These are phyloP conservation scores for Sungouiella thailandica DNA, from an alignment of 805 yeast genomes.

Conservation along the genomic window DNA sequence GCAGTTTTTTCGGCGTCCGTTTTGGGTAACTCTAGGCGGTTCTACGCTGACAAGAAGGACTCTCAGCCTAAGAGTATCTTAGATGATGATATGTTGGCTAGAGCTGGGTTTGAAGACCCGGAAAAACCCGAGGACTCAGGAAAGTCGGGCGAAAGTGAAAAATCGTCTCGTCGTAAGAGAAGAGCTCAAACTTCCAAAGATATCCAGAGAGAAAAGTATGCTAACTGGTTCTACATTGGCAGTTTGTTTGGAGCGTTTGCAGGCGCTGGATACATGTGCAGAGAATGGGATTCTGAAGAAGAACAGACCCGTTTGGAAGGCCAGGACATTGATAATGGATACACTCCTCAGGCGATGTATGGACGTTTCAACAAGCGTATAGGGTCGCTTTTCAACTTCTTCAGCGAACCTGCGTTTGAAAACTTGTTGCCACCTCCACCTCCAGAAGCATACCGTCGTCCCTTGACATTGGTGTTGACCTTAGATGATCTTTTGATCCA, in stretches of 20 bases:
- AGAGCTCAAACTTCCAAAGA: constrained; percentile 62
- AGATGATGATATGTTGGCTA: constrained; percentile 74
- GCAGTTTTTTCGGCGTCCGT: constrained; percentile 1
- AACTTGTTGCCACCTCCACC: constrained; percentile 93
- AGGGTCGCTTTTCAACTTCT: constrained; percentile 69
- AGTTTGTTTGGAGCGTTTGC: constrained; percentile 50
- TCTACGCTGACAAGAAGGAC: constrained; percentile 18
- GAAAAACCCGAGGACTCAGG: constrained; percentile 13
- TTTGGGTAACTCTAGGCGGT: constrained; percentile 4
- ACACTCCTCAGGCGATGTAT: constrained; percentile 59
- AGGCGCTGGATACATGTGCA: constrained; percentile 61
- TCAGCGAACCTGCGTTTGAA: constrained; percentile 91
- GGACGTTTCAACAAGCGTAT: constrained; percentile 68
- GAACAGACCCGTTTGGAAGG: constrained; percentile 50
- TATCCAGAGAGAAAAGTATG: constrained; percentile 75
- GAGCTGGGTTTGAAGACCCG: constrained; percentile 71
- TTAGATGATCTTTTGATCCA: constrained; percentile 89
- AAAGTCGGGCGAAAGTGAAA: constrained; percentile 11
- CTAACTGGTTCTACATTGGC: constrained; percentile 65
- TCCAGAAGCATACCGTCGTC: constrained; percentile 85
- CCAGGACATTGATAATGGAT: constrained; percentile 60
- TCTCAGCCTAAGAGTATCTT: constrained; percentile 48
- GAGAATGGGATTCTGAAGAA: constrained; percentile 83
- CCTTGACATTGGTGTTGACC: constrained; percentile 81
- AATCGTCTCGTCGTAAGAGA: constrained; percentile 24